These are phyloP conservation scores for Dimocarpus longan DNA, from an alignment of 345 rosid genomes.

Conservation along the genomic window DNA sequence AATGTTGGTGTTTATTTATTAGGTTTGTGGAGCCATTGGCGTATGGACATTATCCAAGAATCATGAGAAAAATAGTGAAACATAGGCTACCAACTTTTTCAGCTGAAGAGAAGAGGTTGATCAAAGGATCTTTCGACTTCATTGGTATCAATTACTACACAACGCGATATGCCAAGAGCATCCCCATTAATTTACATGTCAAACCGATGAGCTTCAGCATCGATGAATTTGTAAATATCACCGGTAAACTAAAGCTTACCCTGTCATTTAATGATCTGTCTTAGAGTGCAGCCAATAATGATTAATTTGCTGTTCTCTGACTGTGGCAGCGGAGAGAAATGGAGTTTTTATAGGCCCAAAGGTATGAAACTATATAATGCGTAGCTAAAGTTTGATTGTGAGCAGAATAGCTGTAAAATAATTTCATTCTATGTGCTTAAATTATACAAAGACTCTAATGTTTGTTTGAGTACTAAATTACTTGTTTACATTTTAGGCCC, in stretches of 20 bases:
- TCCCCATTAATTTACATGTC: slow-evolving; percentile 16
- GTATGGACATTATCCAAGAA: slow-evolving; percentile 44
- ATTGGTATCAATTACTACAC: slow-evolving; percentile 50
- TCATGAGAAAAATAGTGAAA: slow-evolving; percentile 41
- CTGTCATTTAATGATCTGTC: not conserved
- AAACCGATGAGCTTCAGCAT: slow-evolving; percentile 15
- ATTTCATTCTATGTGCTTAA: not conserved
- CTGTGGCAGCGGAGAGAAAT: slow-evolving; percentile 24
- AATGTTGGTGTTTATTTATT: not conserved
- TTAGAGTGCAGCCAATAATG: not conserved
- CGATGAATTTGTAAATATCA: slow-evolving; percentile 12
- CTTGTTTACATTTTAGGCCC: slow-evolving; percentile 27
- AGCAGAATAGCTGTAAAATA: not conserved
- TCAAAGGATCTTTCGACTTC: slow-evolving; percentile 45
- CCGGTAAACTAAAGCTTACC: slow-evolving; percentile 18
- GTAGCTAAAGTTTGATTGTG: not conserved
- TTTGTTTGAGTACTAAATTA: not conserved
- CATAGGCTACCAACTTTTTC: slow-evolving; percentile 47
- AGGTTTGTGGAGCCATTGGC: slow-evolving; percentile 55
- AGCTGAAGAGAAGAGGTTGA: slow-evolving; percentile 29
- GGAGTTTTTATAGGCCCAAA: slow-evolving; percentile 40
- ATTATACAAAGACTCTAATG: not conserved
- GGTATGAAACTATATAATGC: slow-evolving; percentile 18
- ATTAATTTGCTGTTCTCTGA: not conserved
- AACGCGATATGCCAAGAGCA: slow-evolving; percentile 35